Percentiles rank a stretch among this genome's conserved stretches.
Evolutionary conservation across 257 asterid species (phyloP).

Genomic region (Penstemon barbatus): DNA sequence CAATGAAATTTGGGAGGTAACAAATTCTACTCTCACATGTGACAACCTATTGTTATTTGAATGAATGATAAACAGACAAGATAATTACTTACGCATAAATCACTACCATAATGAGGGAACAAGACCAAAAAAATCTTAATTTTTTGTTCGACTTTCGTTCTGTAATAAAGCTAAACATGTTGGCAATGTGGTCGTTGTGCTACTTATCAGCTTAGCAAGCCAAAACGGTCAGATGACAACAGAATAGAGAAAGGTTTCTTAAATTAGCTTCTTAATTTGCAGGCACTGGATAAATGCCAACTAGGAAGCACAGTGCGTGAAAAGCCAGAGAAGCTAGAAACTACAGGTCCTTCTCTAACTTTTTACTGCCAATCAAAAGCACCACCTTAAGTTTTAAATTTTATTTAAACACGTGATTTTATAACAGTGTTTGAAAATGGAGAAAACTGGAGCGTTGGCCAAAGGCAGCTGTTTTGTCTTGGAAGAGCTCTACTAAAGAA

Average conservation of each 20-base stretch:
- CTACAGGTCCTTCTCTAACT: conserved; percentile 47
- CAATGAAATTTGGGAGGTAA: conserved; percentile 83
- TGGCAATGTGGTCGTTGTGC: background rate
- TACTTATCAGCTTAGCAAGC: background rate
- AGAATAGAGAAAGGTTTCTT: background rate
- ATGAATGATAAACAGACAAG: background rate
- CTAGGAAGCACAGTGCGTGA: conserved; percentile 67
- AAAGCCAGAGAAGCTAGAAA: conserved; percentile 73
- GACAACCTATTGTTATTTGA: background rate
- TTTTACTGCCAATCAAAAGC: background rate
- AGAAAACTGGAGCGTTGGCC: conserved; percentile 98
- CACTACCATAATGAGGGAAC: no score
- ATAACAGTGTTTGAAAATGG: conserved; percentile 88
- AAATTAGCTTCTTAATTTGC: conserved; percentile 28
- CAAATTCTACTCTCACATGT: background rate
- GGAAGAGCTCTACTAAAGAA: conserved; percentile 92
- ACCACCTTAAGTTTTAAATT: conserved; percentile 1
- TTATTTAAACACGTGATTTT: conserved; percentile 7
- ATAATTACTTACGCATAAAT: background rate
- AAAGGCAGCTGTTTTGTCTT: conserved; percentile 89
- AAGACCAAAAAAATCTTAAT: no score
- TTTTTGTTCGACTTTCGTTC: no score
- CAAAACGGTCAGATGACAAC: background rate
- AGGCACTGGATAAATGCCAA: conserved; percentile 96
- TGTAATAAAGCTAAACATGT: no score